Percentiles rank a stretch among this genome's conserved stretches.
phyloP scores from a whole-genome alignment of 2,329 filamentous ascomycete species.

The Cercospora sesami region DNA sequence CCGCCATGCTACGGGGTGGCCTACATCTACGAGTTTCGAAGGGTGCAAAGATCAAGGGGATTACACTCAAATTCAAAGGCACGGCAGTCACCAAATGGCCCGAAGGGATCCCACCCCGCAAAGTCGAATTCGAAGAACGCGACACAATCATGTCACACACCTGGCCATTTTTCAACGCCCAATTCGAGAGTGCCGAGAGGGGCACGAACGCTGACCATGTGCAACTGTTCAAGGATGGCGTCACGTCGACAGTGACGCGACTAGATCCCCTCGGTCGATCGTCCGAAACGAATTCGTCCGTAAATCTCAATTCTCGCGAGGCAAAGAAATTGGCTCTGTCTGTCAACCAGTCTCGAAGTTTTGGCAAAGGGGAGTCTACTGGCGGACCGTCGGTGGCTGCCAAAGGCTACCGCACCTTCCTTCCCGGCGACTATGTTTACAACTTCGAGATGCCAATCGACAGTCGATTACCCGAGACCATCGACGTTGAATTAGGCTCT shows the following conservation, averaged over 20 bases:
- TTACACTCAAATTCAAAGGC: conserved; percentile 83
- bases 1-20: conserved; percentile 81
- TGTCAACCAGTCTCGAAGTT: conserved; percentile 79
- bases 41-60: conserved; percentile 86
- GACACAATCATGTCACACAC: conserved; percentile 85
- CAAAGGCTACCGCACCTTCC: conserved; percentile 84
- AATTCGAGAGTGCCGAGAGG: conserved; percentile 59
- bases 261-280: conserved; percentile 35
- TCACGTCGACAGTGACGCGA: conserved; percentile 38
- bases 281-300: conserved; percentile 43
- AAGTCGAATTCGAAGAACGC: conserved; percentile 78
- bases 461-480: conserved; percentile 76
- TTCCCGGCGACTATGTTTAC: conserved; percentile 70
- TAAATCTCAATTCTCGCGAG: conserved; percentile 51
- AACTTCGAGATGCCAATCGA: conserved; percentile 84
- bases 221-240: conserved; percentile 52
- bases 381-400: conserved; percentile 61
- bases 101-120: conserved; percentile 85
- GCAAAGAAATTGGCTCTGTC: conserved; percentile 72
- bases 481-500: conserved; percentile 79
- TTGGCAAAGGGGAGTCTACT: conserved; percentile 73
- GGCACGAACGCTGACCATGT: conserved; percentile 65
- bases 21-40: conserved; percentile 81
- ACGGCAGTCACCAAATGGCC: conserved; percentile 92
- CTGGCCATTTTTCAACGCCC: conserved; percentile 87